A percentile compares a stretch with the other conserved stretches of the same genome.
phyloP scores from a whole-genome alignment of 345 rosid genomes.

The Eucalyptus leucophloia region DNA sequence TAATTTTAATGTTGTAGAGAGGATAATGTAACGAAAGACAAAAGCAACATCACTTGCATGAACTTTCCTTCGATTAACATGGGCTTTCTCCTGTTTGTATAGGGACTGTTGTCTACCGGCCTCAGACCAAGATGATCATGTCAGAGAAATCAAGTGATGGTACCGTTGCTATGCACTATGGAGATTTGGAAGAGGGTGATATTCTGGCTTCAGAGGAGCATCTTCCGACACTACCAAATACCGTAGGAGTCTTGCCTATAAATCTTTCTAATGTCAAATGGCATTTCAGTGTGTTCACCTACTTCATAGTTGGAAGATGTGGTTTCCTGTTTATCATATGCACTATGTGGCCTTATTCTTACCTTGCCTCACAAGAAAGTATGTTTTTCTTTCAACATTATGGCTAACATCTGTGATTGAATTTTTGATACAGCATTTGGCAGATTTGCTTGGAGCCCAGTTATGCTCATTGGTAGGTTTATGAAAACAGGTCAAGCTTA shows the following conservation, averaged over 20 bases:
- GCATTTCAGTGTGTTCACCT: background rate
- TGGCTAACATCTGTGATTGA: slow-evolving; percentile 9
- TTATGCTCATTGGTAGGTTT: slow-evolving; percentile 59
- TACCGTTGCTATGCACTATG: slow-evolving; percentile 75
- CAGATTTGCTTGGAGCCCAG: slow-evolving; percentile 79
- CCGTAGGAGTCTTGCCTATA: slow-evolving; percentile 37
- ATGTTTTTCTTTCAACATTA: background rate
- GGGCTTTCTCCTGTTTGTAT: background rate
- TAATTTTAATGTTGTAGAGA: background rate
- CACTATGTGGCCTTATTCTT: background rate
- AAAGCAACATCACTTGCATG: background rate
- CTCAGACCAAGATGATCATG: slow-evolving; percentile 48
- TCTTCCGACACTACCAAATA: slow-evolving; percentile 70
- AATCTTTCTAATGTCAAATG: background rate
- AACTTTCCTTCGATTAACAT: background rate
- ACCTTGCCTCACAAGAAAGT: background rate
- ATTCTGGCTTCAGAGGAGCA: slow-evolving; percentile 54
- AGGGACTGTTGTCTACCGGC: slow-evolving; percentile 38
- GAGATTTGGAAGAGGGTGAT: slow-evolving; percentile 69
- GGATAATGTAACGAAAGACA: background rate
- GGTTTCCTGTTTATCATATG: background rate
- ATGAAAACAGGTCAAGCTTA: background rate
- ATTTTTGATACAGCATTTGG: slow-evolving; percentile 44
- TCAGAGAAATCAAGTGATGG: slow-evolving; percentile 76
- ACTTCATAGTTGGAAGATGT: background rate